A percentile compares a stretch with the other conserved stretches of the same genome.
phyloP scores from a whole-genome alignment of 2,329 filamentous ascomycete species.

The Paraconiothyrium brasiliense region DNA sequence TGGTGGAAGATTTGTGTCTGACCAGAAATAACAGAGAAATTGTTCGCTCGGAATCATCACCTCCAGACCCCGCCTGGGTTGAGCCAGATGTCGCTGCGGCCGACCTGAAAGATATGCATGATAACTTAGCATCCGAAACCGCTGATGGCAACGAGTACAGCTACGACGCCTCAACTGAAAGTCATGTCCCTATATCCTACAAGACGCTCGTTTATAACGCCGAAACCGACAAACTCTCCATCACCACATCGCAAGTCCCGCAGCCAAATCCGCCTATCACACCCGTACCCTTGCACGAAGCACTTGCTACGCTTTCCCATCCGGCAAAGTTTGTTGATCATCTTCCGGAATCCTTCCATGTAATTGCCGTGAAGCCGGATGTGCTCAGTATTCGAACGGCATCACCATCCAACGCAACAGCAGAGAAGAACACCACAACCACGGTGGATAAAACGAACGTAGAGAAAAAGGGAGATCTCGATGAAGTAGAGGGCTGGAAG shows the following conservation, averaged over 20 bases:
- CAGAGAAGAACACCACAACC: conserved; percentile 1
- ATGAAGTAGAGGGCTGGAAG: conserved; percentile 7
- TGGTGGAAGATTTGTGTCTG: neutral
- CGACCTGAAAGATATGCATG: neutral
- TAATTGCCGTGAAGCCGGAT: conserved; percentile 39
- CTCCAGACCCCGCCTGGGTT: neutral
- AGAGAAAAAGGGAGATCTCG: conserved; percentile 3
- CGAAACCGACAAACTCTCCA: conserved; percentile 8
- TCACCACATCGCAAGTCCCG: conserved; percentile 18
- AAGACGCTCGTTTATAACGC: conserved; percentile 16
- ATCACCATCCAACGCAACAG: conserved; percentile 9
- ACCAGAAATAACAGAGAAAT: neutral
- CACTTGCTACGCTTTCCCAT: conserved; percentile 36
- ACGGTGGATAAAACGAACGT: neutral
- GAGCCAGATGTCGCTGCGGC: neutral
- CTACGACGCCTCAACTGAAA: conserved; percentile 38
- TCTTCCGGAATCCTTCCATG: conserved; percentile 36
- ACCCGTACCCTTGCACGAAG: conserved; percentile 37
- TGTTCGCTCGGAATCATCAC: neutral
- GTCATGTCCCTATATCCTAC: conserved; percentile 37
- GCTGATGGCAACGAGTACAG: conserved; percentile 13
- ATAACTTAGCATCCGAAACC: conserved; percentile 34
- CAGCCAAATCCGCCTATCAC: conserved; percentile 21
- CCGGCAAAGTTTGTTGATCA: conserved; percentile 44
- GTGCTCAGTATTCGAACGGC: conserved; percentile 34